A percentile compares a stretch with the other conserved stretches of the same genome.
phyloP scores from a whole-genome alignment of 2,329 filamentous ascomycete species.

The Clonostachys byssicola region DNA sequence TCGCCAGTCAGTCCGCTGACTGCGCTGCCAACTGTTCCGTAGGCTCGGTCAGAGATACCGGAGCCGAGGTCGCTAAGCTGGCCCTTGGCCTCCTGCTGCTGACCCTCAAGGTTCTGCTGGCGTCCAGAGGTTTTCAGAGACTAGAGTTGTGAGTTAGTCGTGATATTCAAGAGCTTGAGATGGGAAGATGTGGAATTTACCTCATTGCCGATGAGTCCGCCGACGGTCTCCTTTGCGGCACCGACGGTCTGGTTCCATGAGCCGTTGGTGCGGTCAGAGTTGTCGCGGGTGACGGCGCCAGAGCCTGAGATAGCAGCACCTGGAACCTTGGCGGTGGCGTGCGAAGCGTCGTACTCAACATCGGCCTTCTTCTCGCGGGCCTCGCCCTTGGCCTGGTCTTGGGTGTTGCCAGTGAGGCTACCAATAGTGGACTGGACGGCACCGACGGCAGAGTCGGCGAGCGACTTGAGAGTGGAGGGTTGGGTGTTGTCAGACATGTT shows the following conservation, averaged over 20 bases:
- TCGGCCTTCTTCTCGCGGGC: conserved; percentile 61
- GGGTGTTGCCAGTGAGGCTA: conserved; percentile 65
- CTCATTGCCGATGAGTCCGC: conserved; percentile 72
- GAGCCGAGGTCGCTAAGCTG: conserved; percentile 70
- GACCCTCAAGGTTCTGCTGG: conserved; percentile 75
- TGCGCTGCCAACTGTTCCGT: conserved; percentile 67
- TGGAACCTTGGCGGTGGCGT: conserved; percentile 71
- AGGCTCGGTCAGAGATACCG: conserved; percentile 63
- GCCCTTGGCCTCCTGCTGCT: conserved; percentile 77
- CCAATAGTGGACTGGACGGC: conserved; percentile 70
- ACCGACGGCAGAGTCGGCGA: conserved; percentile 69
- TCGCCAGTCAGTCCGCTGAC: conserved; percentile 73
- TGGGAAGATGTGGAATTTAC: conserved; percentile 20
- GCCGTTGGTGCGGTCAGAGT: conserved; percentile 67
- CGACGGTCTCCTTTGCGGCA: conserved; percentile 76
- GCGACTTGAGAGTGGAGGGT: conserved; percentile 75
- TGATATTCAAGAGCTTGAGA: conserved; percentile 1
- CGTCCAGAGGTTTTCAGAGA: conserved; percentile 69
- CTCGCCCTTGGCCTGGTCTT: conserved; percentile 63
- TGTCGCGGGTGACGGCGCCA: conserved; percentile 68
- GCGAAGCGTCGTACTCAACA: conserved; percentile 68
- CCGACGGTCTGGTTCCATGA: conserved; percentile 89
- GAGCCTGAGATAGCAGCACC: conserved; percentile 65
- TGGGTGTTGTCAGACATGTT: conserved; percentile 23
- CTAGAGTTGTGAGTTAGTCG: conserved; percentile 18